A percentile compares a stretch with the other conserved stretches of the same genome.
phyloP scores from a whole-genome alignment of 106 monocot genomes.

The Acorus gramineus region DNA sequence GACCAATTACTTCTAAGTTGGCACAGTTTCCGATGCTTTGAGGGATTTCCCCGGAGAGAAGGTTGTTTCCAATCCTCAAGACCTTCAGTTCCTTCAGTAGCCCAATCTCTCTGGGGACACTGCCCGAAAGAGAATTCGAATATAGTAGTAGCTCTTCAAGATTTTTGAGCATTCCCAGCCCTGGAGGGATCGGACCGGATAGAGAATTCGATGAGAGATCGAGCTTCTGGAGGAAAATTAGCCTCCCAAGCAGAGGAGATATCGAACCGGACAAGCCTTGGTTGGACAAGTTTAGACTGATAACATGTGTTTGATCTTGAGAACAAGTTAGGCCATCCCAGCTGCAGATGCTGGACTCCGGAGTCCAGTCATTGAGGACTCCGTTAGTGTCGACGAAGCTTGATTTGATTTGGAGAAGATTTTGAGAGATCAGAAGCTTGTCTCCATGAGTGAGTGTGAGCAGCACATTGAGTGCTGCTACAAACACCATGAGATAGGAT shows the following conservation, averaged over 20 bases:
- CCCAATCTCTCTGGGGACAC: conserved; percentile 56
- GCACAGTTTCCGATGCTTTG: conserved; percentile 33
- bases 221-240: conserved; percentile 49
- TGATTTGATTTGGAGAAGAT: conserved; percentile 59
- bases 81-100: conserved; percentile 29
- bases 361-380: conserved; percentile 44
- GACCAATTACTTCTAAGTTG: conserved; percentile 38
- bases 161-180: conserved; percentile 42
- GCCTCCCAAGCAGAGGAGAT: conserved; percentile 28
- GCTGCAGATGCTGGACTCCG: conserved; percentile 30
- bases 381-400: conserved; percentile 30
- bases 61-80: conserved; percentile 71
- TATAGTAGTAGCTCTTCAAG: conserved; percentile 53
- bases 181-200: conserved; percentile 55
- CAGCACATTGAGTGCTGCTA: neutral
- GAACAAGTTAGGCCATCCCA: conserved; percentile 69
- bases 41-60: conserved; percentile 57
- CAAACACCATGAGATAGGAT: too few relatives aligned
- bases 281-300: conserved; percentile 62
- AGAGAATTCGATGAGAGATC: conserved; percentile 77
- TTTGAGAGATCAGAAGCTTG: conserved; percentile 6
- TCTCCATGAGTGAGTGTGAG: conserved; percentile 15
- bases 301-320: conserved; percentile 3
- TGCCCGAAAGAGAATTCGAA: conserved; percentile 64
- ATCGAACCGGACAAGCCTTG: conserved; percentile 55